Percentiles rank a stretch among this genome's conserved stretches.
Conservation (phyloP, 306 rosid genomes). For the Quercus rubra region DNA sequence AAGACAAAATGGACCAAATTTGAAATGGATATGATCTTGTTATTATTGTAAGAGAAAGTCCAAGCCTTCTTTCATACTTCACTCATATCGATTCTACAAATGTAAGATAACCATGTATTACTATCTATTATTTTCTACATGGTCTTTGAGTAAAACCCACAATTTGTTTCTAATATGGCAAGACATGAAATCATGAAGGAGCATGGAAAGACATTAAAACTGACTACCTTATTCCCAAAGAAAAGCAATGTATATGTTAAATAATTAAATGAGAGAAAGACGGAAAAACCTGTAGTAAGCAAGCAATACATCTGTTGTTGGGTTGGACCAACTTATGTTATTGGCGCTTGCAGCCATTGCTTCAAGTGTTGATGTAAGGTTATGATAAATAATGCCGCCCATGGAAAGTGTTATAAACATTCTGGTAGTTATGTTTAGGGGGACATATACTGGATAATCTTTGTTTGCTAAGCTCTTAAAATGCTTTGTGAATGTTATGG, state of each 20-base stretch:
- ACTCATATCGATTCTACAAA: too few relatives aligned
- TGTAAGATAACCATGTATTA: too few relatives aligned
- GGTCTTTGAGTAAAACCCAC: too few relatives aligned
- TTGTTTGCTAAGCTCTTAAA: conserved; percentile 29
- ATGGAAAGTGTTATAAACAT: conserved; percentile 32
- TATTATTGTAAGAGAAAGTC: too few relatives aligned
- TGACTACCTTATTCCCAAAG: too few relatives aligned
- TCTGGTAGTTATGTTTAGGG: conserved; percentile 27
- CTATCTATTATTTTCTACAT: too few relatives aligned
- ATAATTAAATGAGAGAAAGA: background rate
- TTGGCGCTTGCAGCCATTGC: conserved; percentile 38
- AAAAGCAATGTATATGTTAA: background rate
- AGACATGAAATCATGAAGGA: too few relatives aligned
- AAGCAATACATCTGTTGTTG: conserved; percentile 28
- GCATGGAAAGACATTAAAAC: too few relatives aligned
- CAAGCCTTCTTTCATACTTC: too few relatives aligned
- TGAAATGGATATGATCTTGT: too few relatives aligned
- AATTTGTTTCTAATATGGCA: too few relatives aligned
- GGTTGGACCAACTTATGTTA: conserved; percentile 46
- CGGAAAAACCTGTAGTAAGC: conserved; percentile 42
- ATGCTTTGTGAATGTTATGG: conserved; percentile 14
- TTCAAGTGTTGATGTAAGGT: conserved; percentile 24
- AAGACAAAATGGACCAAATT: too few relatives aligned
- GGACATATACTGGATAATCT: conserved; percentile 30
- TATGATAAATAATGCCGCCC: conserved; percentile 14